phyloP scores from a whole-genome alignment of 192 early-diverging fungal species.

The Backusella parvicylindrica region DNA sequence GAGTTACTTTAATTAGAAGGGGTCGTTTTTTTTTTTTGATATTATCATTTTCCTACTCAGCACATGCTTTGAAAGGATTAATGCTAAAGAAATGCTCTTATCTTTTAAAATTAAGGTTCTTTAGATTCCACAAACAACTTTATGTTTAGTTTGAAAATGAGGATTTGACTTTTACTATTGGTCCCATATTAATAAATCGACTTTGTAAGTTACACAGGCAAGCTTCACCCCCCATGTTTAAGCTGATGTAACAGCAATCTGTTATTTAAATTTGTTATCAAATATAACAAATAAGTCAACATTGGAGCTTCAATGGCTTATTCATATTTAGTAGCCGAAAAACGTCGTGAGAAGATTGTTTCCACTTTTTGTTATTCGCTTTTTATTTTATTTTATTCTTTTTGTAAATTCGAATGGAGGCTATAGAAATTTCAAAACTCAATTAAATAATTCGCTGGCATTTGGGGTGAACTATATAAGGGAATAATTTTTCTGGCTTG shows the following conservation, averaged over 20 bases:
- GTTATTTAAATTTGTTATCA: not conserved
- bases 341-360: not conserved
- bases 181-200: not conserved
- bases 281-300: constrained; percentile 3
- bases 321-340: not conserved
- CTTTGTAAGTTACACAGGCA: not conserved
- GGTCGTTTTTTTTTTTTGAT: not conserved
- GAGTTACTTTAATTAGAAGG: not conserved
- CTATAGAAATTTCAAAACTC: not conserved
- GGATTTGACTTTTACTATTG: not conserved
- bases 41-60: not conserved
- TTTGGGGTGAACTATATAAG: not conserved
- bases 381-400: too few species aligned
- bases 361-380: not conserved
- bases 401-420: not conserved
- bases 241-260: not conserved
- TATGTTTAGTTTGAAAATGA: not conserved
- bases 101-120: not conserved
- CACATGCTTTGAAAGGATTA: not conserved
- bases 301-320: not conserved
- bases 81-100: not conserved
- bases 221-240: not conserved
- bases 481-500: not conserved
- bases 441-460: not conserved
- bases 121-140: not conserved